phyloP scores from a whole-genome alignment of 805 yeast species.

The Candida nanaspora region DNA sequence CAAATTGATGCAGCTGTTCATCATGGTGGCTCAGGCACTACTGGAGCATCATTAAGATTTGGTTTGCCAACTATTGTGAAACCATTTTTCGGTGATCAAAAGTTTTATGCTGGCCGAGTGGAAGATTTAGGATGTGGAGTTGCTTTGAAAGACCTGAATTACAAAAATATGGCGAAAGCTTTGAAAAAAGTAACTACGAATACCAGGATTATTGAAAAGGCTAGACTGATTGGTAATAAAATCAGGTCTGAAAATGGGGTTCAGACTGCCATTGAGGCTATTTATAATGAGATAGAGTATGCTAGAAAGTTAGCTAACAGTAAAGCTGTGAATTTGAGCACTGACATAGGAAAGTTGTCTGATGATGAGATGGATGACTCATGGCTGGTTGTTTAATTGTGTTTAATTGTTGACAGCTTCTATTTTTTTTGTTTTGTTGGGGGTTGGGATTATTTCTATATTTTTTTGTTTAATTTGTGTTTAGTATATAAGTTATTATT shows the following conservation, averaged over 20 bases:
- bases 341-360: constrained; percentile 1
- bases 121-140: constrained; percentile 88
- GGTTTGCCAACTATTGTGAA: constrained; percentile 88
- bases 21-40: constrained; percentile 96
- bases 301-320: constrained; percentile 50
- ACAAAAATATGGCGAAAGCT: constrained; percentile 57
- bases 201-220: constrained; percentile 59
- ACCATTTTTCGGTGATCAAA: constrained; percentile 96
- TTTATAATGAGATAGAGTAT: constrained; percentile 77
- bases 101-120: constrained; percentile 80
- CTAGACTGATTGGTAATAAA: constrained; percentile 51
- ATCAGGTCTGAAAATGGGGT: constrained; percentile 81
- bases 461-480: too few relatives aligned
- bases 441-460: too few relatives aligned
- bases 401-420: background rate
- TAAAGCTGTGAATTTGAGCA: constrained; percentile 22
- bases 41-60: constrained; percentile 82
- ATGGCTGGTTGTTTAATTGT: constrained; percentile 11
- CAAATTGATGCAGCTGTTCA: constrained; percentile 91
- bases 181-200: constrained; percentile 62
- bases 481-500: too few relatives aligned
- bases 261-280: constrained; percentile 59
- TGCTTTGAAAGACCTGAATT: constrained; percentile 59
- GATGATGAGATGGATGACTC: constrained; percentile 20
- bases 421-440: background rate